phyloP scores from a whole-genome alignment of 805 yeast species.

The Candida sakaeoensis region DNA sequence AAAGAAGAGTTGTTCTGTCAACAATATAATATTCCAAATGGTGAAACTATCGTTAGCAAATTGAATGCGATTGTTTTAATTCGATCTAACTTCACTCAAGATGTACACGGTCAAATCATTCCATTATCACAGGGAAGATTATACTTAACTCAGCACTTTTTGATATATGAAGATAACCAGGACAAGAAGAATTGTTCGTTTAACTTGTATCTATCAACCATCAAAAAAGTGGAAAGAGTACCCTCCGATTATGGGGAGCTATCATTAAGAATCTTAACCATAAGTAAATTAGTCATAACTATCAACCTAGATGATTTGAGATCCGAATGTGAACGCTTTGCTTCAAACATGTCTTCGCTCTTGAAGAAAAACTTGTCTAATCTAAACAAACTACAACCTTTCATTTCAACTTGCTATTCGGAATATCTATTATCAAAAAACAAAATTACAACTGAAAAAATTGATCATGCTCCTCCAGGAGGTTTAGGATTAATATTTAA shows the following conservation, averaged over 20 bases:
- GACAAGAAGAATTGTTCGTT: slow-evolving; percentile 68
- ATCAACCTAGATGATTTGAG: slow-evolving; percentile 77
- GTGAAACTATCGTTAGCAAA: slow-evolving; percentile 63
- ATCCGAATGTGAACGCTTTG: slow-evolving; percentile 77
- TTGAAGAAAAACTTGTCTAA: slow-evolving; percentile 61
- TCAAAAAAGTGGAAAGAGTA: slow-evolving; percentile 81
- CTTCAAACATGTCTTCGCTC: slow-evolving; percentile 58
- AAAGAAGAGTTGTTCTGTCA: slow-evolving; percentile 68
- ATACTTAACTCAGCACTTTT: slow-evolving; percentile 69
- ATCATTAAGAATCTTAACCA: slow-evolving; percentile 69
- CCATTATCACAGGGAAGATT: slow-evolving; percentile 55
- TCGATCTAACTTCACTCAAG: slow-evolving; percentile 14
- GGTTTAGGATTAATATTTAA: slow-evolving; percentile 84
- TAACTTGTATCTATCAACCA: slow-evolving; percentile 67
- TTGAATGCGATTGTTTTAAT: slow-evolving; percentile 56
- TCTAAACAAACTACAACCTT: slow-evolving; percentile 59
- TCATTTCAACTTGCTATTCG: slow-evolving; percentile 73
- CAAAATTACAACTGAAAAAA: slow-evolving; percentile 38
- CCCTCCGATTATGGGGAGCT: slow-evolving; percentile 64
- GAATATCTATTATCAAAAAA: slow-evolving; percentile 73
- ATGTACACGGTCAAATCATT: slow-evolving; percentile 4
- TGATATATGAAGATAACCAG: slow-evolving; percentile 69
- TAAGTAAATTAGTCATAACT: slow-evolving; percentile 58
- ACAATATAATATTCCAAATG: slow-evolving; percentile 68
- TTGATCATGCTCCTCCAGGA: slow-evolving; percentile 61